Percentiles rank a stretch among this genome's conserved stretches.
Conservation (phyloP, 2,329 filamentous ascomycete species). For the Myriosclerotinia duriaeana region DNA sequence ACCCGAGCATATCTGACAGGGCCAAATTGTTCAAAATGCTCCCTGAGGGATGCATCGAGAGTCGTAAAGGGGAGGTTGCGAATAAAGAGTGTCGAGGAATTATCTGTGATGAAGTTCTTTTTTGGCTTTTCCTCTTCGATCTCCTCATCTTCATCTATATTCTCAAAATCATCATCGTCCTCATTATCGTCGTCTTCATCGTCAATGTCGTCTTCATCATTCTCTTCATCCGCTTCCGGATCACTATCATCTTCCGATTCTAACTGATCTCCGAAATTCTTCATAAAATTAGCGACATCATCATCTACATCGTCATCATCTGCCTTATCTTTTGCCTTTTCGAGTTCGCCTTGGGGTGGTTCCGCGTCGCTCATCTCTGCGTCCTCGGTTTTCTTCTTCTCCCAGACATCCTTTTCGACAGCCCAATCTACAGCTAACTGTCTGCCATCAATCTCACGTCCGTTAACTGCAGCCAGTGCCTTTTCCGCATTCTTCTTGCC, state of each 20-base stretch:
- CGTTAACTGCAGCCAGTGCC: slow-evolving; percentile 81
- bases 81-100: slow-evolving; percentile 80
- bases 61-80: slow-evolving; percentile 91
- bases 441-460: slow-evolving; percentile 84
- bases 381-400: slow-evolving; percentile 51
- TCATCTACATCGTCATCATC: slow-evolving; percentile 37
- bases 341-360: slow-evolving; percentile 38
- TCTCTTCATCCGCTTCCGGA: slow-evolving; percentile 40
- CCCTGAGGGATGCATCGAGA: slow-evolving; percentile 76
- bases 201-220: slow-evolving; percentile 42
- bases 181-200: slow-evolving; percentile 43
- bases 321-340: slow-evolving; percentile 35
- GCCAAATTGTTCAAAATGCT: slow-evolving; percentile 87
- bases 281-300: slow-evolving; percentile 43
- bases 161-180: slow-evolving; percentile 49
- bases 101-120: slow-evolving; percentile 53
- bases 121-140: slow-evolving; percentile 44
- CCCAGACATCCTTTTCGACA: slow-evolving; percentile 85
- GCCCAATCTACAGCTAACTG: slow-evolving; percentile 95
- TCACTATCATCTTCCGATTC: slow-evolving; percentile 43
- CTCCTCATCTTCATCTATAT: slow-evolving; percentile 41
- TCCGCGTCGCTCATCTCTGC: slow-evolving; percentile 43
- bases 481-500: slow-evolving; percentile 89
- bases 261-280: slow-evolving; percentile 40
- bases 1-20: slow-evolving; percentile 86